Percentiles rank a stretch among this genome's conserved stretches.
These are phyloP conservation scores for Capniomyces stellatus DNA, from an alignment of 371 early-diverging fungal genomes.

Conservation along the genomic window DNA sequence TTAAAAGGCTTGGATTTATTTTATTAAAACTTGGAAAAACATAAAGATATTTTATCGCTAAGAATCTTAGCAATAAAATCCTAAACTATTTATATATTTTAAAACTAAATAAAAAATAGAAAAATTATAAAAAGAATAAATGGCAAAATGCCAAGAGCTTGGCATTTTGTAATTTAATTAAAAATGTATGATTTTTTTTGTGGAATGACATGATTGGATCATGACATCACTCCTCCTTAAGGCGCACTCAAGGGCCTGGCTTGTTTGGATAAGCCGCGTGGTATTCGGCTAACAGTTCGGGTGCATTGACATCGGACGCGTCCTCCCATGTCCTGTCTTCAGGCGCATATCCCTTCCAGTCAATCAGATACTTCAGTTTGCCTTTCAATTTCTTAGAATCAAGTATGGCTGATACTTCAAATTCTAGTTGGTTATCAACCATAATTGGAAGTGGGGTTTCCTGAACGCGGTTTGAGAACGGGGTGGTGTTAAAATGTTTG, in stretches of 20 bases:
- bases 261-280: neutral
- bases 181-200: too few relatives aligned
- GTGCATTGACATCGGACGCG: neutral
- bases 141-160: too few relatives aligned
- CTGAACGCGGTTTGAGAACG: too few relatives aligned
- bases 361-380: constrained; percentile 3
- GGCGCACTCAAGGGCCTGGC: neutral
- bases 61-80: too few relatives aligned
- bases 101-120: too few relatives aligned
- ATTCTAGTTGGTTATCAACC: neutral
- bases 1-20: too few relatives aligned
- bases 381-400: neutral
- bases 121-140: too few relatives aligned
- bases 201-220: neutral
- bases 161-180: too few relatives aligned
- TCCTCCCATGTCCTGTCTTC: constrained; percentile 1
- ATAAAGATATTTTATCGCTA: too few relatives aligned
- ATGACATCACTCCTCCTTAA: constrained; percentile 2
- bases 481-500: too few relatives aligned
- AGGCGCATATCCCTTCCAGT: constrained; percentile 1
- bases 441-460: neutral
- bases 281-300: neutral
- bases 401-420: neutral
- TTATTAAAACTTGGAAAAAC: too few relatives aligned
- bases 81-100: too few relatives aligned